These are phyloP conservation scores for Balansia obtecta DNA, from an alignment of 2,329 filamentous ascomycete genomes.

Conservation along the genomic window DNA sequence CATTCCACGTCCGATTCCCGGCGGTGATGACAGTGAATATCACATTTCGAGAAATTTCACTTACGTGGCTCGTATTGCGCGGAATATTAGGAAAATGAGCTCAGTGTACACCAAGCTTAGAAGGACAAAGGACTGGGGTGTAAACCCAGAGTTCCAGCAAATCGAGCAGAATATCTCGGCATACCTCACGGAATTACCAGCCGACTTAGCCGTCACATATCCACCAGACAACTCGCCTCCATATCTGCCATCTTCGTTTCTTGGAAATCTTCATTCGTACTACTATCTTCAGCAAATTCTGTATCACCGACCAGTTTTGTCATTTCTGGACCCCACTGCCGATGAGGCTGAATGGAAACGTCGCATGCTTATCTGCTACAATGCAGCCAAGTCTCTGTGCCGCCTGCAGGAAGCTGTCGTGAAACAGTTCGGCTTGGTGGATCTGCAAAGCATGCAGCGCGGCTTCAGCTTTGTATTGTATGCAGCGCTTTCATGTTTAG, in stretches of 20 bases:
- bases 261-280: conserved; percentile 83
- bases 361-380: conserved; percentile 78
- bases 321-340: conserved; percentile 59
- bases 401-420: conserved; percentile 76
- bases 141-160: conserved; percentile 70
- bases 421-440: conserved; percentile 62
- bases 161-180: conserved; percentile 65
- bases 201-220: conserved; percentile 66
- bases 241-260: conserved; percentile 75
- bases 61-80: conserved; percentile 65
- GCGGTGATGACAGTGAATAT: conserved; percentile 62
- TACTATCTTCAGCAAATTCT: conserved; percentile 78
- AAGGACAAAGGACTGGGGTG: conserved; percentile 72
- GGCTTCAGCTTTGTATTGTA: conserved; percentile 97
- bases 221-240: conserved; percentile 68
- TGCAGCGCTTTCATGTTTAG: conserved; percentile 77
- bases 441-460: conserved; percentile 81
- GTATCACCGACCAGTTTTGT: conserved; percentile 75
- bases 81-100: conserved; percentile 68
- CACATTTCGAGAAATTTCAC: conserved; percentile 73
- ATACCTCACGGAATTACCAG: conserved; percentile 67
- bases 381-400: conserved; percentile 73
- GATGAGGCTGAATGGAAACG: conserved; percentile 71
- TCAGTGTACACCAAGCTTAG: conserved; percentile 61
- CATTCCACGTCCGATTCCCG: conserved; percentile 48